phyloP scores from a whole-genome alignment of 345 rosid genomes.

The Acer campestre region DNA sequence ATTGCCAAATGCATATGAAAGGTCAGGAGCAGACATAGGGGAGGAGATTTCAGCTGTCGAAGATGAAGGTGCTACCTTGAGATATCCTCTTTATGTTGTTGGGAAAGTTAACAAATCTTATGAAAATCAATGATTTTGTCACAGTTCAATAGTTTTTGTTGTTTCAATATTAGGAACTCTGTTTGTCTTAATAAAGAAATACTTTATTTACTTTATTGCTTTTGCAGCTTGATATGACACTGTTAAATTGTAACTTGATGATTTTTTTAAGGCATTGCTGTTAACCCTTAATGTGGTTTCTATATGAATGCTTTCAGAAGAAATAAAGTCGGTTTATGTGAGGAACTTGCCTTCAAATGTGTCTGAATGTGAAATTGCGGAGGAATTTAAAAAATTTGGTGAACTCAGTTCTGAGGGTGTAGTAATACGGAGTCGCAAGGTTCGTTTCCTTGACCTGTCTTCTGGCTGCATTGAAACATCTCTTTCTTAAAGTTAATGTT shows the following conservation, averaged over 20 bases:
- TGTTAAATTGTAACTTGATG: slow-evolving; percentile 7
- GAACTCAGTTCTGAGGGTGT: slow-evolving; percentile 61
- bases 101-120: neutral
- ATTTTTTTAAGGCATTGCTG: slow-evolving; percentile 3
- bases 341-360: slow-evolving; percentile 55
- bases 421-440: slow-evolving; percentile 72
- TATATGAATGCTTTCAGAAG: slow-evolving; percentile 39
- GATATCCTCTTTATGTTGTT: neutral
- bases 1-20: slow-evolving; percentile 38
- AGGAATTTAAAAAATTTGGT: slow-evolving; percentile 70
- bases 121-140: neutral
- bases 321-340: slow-evolving; percentile 68
- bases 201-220: neutral
- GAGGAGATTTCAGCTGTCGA: slow-evolving; percentile 50
- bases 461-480: neutral
- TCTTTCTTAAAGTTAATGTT: neutral
- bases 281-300: slow-evolving; percentile 13
- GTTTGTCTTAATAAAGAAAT: neutral
- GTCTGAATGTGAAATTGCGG: slow-evolving; percentile 66
- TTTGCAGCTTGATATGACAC: neutral
- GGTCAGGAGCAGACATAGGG: slow-evolving; percentile 33
- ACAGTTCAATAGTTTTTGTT: neutral
- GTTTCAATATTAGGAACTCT: neutral
- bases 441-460: slow-evolving; percentile 19
- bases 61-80: slow-evolving; percentile 41